Base-by-base conservation (phyloP, 2,329 filamentous ascomycete species). In the Arthrinium puccinioides region DNA sequence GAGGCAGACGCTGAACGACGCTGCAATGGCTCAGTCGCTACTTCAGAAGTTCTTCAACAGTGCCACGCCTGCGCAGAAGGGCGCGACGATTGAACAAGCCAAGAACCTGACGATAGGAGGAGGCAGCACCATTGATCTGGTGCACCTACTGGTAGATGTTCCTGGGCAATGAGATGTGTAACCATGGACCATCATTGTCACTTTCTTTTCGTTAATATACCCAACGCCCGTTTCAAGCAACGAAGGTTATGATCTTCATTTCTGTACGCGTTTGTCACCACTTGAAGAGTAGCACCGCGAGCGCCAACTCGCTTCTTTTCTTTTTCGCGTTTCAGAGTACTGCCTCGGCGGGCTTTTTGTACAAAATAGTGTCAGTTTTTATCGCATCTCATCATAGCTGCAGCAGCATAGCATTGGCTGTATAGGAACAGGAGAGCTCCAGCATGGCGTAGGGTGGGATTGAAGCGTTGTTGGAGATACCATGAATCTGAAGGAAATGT, bases 11-110 rank as follows among this genome's bases (percentile, higher is more conserved):
- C 48, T 79, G 2, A 55, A 62, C 21, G 61, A 63, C 26, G 79
- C 78, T 0, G 66, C 72, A 32, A 56, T 56, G 6, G 76, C 76
- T 1, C 79, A 82, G 51, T 60, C 56, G 7, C 51, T 56, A 4
- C 59, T 83, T 10, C 72, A 81, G 51, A 57, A 51, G 2, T 74
- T 81, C 46, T 78, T 83, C 45, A 64, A 59, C 8, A 49, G 53
- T 13, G 62, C 62, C 9, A 52, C 50, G 33, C 49, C 56, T 15
- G 48, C 33, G 19, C 10, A 14, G 33, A 38, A 52, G 19, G 52
- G 42, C 7, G 50, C 54, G 18, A 53, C 55, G 11, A 38, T 52
- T 9, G 50, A 56, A 4, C 50, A 67, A 36, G 68, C 69, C 33
- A 46, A 47, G 34, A 61, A 64, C 39, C 41, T 73, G 21, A 57